These are phyloP conservation scores for Psilocybe cubensis DNA, from an alignment of 768 basidiomycete species.

Conservation along the genomic window DNA sequence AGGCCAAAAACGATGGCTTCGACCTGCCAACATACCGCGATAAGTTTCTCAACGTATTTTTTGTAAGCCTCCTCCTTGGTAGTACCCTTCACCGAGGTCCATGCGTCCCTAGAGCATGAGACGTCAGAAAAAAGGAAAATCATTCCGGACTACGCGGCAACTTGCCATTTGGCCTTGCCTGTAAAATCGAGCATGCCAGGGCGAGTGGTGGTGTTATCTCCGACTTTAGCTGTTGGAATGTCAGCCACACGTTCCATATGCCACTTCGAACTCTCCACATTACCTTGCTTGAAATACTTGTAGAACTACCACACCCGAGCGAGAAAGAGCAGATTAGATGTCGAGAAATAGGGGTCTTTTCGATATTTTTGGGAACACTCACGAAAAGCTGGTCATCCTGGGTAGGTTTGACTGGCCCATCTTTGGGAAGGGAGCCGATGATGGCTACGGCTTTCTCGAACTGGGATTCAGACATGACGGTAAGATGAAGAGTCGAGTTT, in stretches of 20 bases:
- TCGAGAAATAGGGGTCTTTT: background rate
- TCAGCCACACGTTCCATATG: too few species aligned
- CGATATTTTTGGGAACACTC: slow-evolving; percentile 32
- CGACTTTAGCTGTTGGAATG: slow-evolving; percentile 59
- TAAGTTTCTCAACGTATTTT: slow-evolving; percentile 77
- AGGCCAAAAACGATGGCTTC: background rate
- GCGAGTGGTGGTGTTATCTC: slow-evolving; percentile 65
- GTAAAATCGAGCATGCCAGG: slow-evolving; percentile 85
- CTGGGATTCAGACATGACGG: slow-evolving; percentile 67
- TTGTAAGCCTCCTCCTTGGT: slow-evolving; percentile 71
- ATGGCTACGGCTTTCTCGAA: slow-evolving; percentile 79
- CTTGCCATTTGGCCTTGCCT: slow-evolving; percentile 90
- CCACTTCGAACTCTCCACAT: too few species aligned
- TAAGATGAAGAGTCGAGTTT: slow-evolving; percentile 6
- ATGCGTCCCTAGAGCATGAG: slow-evolving; percentile 72
- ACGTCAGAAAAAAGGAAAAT: slow-evolving; percentile 1
- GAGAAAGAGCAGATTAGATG: slow-evolving; percentile 2
- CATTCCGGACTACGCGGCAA: background rate
- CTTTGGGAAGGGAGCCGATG: slow-evolving; percentile 71
- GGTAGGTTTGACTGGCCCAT: slow-evolving; percentile 77
- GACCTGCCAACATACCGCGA: slow-evolving; percentile 50
- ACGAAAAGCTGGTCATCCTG: slow-evolving; percentile 81
- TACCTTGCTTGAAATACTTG: slow-evolving; percentile 92
- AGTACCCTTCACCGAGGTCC: slow-evolving; percentile 73
- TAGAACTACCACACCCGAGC: slow-evolving; percentile 77